Evolutionary conservation across 73 alveolate species (phyloP).

Genomic region (Paramecium sexaurelia): DNA sequence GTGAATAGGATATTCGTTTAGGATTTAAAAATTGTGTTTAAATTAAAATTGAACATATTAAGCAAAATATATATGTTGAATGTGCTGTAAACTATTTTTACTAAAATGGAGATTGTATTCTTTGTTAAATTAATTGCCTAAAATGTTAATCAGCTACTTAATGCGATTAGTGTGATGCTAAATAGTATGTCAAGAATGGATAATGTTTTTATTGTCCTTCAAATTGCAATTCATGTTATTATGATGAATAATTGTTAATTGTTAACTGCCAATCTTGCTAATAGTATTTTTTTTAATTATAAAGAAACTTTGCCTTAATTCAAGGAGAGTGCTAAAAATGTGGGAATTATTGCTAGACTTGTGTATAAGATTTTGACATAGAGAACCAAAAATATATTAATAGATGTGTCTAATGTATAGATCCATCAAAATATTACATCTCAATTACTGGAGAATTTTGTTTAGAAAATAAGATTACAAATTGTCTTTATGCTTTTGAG

Average conservation of each 20-base stretch:
- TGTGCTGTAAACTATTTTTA: background rate
- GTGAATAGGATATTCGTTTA: background rate
- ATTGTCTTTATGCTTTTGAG: background rate
- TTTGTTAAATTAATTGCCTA: background rate
- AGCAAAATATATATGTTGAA: background rate
- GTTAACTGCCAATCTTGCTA: background rate
- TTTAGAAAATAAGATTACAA: background rate
- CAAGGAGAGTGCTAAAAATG: background rate
- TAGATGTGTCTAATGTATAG: background rate
- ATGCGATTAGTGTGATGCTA: background rate
- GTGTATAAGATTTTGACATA: background rate
- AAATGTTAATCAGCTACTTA: background rate
- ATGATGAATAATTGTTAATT: background rate
- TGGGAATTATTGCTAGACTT: background rate
- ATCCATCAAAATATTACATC: background rate
- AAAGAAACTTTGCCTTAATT: background rate
- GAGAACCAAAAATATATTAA: background rate
- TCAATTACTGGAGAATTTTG: background rate
- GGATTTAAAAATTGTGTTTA: background rate
- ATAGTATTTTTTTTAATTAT: background rate
- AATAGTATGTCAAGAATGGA: background rate
- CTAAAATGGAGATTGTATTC: background rate
- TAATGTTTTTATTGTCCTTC: background rate
- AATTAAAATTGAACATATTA: background rate
- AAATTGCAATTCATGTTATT: background rate